phyloP scores from a whole-genome alignment of 2,329 filamentous ascomycete genomes.

The Xylaria multiplex region DNA sequence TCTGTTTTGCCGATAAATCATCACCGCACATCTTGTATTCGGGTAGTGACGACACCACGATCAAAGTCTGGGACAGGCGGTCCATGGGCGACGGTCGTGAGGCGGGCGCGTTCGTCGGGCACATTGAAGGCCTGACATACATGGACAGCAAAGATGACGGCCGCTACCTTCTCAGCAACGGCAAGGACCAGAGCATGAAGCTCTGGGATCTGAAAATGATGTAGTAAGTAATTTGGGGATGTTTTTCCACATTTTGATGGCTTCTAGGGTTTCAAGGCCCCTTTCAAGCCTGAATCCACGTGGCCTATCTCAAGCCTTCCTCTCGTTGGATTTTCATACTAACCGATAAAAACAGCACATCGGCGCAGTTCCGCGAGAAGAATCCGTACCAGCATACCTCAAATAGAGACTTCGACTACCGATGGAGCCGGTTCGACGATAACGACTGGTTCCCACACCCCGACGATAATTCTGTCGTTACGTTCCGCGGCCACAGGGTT shows the following conservation, averaged over 20 bases:
- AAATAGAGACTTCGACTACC: constrained; percentile 76
- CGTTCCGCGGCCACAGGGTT: constrained; percentile 90
- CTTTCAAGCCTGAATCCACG: no score
- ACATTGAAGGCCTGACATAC: constrained; percentile 74
- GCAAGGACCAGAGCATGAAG: constrained; percentile 97
- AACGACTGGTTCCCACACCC: constrained; percentile 77
- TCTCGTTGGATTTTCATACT: no score
- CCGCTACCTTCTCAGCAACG: constrained; percentile 89
- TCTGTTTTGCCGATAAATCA: constrained; percentile 89
- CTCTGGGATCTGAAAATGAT: constrained; percentile 95
- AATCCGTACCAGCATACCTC: constrained; percentile 65
- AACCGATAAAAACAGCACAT: constrained; percentile 55
- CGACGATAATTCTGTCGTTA: constrained; percentile 90
- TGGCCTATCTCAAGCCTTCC: no score
- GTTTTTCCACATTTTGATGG: no score
- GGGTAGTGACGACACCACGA: constrained; percentile 90
- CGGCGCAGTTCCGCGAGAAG: constrained; percentile 67
- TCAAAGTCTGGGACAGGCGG: constrained; percentile 96
- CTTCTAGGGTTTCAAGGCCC: no score
- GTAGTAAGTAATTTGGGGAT: constrained; percentile 55
- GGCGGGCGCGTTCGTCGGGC: constrained; percentile 73
- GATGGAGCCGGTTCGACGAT: constrained; percentile 72
- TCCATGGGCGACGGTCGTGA: constrained; percentile 86
- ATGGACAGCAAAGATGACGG: constrained; percentile 77
- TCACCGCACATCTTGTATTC: constrained; percentile 96